These are phyloP conservation scores for Ustilago tritici DNA, from an alignment of 1,284 basidiomycete species.

Conservation along the genomic window DNA sequence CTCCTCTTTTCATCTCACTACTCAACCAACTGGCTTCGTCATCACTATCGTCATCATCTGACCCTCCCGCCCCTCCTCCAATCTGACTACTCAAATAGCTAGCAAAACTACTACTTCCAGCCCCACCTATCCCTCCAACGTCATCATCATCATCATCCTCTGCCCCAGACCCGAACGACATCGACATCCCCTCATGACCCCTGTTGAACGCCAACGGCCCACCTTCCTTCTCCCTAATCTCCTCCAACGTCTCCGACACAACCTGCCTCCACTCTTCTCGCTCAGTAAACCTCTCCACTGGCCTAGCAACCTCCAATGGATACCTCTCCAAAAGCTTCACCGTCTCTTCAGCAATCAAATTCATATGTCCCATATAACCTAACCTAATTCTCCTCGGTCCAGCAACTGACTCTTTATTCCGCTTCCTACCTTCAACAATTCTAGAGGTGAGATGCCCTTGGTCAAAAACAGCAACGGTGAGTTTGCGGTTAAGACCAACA, in stretches of 20 bases:
- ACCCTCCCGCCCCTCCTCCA: slow-evolving; percentile 46
- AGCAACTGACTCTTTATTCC: slow-evolving; percentile 60
- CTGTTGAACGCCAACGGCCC: slow-evolving; percentile 66
- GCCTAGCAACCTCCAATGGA: slow-evolving; percentile 72
- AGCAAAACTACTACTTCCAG: slow-evolving; percentile 61
- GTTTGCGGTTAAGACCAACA: slow-evolving; percentile 60
- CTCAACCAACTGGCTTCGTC: slow-evolving; percentile 62
- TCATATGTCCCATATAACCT: slow-evolving; percentile 97
- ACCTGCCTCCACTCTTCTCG: slow-evolving; percentile 66
- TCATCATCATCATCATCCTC: slow-evolving; percentile 47
- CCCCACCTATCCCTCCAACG: slow-evolving; percentile 34
- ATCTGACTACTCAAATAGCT: slow-evolving; percentile 69
- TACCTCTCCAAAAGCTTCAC: slow-evolving; percentile 86
- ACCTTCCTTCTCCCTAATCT: slow-evolving; percentile 65
- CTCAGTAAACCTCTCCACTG: slow-evolving; percentile 43
- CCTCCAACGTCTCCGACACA: slow-evolving; percentile 63
- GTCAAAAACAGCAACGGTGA: slow-evolving; percentile 66
- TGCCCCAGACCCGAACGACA: slow-evolving; percentile 53
- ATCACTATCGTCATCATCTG: slow-evolving; percentile 64
- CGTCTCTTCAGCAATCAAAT: slow-evolving; percentile 90
- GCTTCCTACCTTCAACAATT: slow-evolving; percentile 63
- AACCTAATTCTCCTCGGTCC: slow-evolving; percentile 63
- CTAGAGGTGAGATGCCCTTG: slow-evolving; percentile 58
- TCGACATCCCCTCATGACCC: slow-evolving; percentile 48
- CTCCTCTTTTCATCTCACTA: slow-evolving; percentile 50